Evolutionary conservation across 768 basidiomycete genomes (phyloP).

Genomic region (Psilocybe tampanensis): DNA sequence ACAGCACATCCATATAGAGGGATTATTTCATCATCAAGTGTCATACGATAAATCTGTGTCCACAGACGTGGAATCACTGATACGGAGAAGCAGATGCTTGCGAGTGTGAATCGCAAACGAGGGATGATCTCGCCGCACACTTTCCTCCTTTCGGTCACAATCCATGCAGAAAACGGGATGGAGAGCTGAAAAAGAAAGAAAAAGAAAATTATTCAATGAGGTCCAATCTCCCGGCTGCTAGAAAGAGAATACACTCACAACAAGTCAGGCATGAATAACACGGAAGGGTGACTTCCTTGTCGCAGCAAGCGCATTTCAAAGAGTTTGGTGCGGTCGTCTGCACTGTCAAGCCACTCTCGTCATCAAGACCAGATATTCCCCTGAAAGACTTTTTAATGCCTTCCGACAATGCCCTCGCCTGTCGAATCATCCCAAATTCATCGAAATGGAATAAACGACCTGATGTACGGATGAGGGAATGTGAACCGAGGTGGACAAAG

Average conservation of each 20-base stretch:
- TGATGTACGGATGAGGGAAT: constrained; percentile 12
- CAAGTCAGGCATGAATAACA: constrained; percentile 12
- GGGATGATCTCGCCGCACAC: not conserved
- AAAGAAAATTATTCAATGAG: not conserved
- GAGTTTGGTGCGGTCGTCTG: no score
- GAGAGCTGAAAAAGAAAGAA: not conserved
- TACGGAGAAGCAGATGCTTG: constrained; percentile 6
- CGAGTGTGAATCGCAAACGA: not conserved
- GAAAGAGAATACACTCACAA: constrained; percentile 3
- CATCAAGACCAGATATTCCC: no score
- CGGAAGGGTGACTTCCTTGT: constrained; percentile 5
- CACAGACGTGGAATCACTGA: constrained; percentile 7
- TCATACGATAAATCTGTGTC: not conserved
- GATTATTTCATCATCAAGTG: no score
- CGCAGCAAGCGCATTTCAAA: constrained; percentile 11
- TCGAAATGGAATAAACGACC: constrained; percentile 6
- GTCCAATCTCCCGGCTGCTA: no score
- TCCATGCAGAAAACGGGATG: constrained; percentile 9
- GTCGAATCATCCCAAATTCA: constrained; percentile 2
- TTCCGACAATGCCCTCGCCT: constrained; percentile 9
- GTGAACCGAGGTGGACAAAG: constrained; percentile 10
- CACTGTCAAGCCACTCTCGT: no score
- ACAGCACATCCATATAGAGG: no score
- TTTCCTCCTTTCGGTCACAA: constrained; percentile 1
- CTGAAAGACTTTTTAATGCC: constrained; percentile 13